Conservation (phyloP, 768 basidiomycete genomes). For the Amanita subjunquillea region DNA sequence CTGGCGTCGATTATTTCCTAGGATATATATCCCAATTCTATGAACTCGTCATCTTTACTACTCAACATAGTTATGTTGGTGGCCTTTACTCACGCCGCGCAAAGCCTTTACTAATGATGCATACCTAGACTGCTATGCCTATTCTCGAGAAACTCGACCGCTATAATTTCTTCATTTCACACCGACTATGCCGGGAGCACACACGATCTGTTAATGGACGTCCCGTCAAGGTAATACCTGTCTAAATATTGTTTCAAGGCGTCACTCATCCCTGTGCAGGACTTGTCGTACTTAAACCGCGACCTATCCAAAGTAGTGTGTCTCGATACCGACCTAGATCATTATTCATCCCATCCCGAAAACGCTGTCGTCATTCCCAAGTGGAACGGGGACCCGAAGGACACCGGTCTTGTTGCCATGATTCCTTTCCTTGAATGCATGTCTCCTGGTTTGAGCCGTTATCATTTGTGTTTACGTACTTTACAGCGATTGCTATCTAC, state of each 20-base stretch:
- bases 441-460: slow-evolving; percentile 15
- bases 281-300: slow-evolving; percentile 90
- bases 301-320: slow-evolving; percentile 84
- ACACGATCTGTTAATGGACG: slow-evolving; percentile 76
- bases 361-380: slow-evolving; percentile 77
- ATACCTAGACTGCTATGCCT: slow-evolving; percentile 70
- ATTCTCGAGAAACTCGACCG: slow-evolving; percentile 92
- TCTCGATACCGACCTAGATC: slow-evolving; percentile 78
- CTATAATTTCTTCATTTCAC: slow-evolving; percentile 80
- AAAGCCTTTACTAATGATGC: not conserved
- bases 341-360: slow-evolving; percentile 72
- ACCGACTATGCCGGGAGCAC: slow-evolving; percentile 88
- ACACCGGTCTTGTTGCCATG: slow-evolving; percentile 73
- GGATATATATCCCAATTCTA: slow-evolving; percentile 97
- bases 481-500: slow-evolving; percentile 84
- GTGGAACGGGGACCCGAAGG: slow-evolving; percentile 74
- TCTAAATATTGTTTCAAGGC: not conserved
- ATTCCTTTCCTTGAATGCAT: slow-evolving; percentile 94
- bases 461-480: not conserved
- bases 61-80: slow-evolving; percentile 81
- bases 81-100: slow-evolving; percentile 1
- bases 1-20: slow-evolving; percentile 97
- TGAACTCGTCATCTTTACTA: slow-evolving; percentile 94
- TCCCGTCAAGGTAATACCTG: slow-evolving; percentile 63
- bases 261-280: slow-evolving; percentile 28